These are phyloP conservation scores for Phycomyces nitens DNA, from an alignment of 192 early-diverging fungal genomes.

Conservation along the genomic window DNA sequence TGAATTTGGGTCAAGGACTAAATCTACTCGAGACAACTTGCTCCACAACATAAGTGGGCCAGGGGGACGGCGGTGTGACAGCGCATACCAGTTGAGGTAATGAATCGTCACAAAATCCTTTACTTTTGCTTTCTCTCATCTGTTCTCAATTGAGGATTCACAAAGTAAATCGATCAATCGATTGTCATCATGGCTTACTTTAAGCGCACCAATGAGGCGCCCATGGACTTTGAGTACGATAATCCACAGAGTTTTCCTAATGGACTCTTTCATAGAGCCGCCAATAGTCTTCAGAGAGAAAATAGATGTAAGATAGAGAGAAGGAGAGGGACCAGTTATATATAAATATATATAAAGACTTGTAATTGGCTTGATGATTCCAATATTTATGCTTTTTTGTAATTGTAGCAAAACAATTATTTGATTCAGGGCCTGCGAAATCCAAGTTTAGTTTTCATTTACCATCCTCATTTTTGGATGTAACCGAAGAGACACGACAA, in stretches of 20 bases:
- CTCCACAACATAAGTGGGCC: background rate
- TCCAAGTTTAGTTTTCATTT: background rate
- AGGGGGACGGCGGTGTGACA: background rate
- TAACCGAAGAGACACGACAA: background rate
- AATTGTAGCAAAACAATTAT: no score
- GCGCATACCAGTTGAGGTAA: background rate
- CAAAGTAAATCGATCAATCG: background rate
- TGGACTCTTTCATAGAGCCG: background rate
- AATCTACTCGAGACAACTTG: background rate
- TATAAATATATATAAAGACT: no score
- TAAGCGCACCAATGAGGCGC: background rate
- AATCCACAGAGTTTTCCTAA: background rate
- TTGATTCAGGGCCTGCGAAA: background rate
- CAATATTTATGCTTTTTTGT: background rate
- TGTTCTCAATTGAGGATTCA: background rate
- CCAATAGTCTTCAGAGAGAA: background rate
- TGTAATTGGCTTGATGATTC: background rate
- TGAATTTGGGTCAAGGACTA: background rate
- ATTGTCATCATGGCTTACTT: background rate
- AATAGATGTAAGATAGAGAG: background rate
- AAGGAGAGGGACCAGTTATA: background rate
- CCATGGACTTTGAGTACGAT: slow-evolving; percentile 12
- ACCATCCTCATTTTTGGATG: background rate
- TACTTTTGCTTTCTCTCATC: background rate
- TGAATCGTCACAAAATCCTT: background rate